Evolutionary conservation across 2,329 filamentous ascomycete species (phyloP), one percentile per base, ranked within the genome.

Genomic region (Coleophoma eucalyptorum): DNA sequence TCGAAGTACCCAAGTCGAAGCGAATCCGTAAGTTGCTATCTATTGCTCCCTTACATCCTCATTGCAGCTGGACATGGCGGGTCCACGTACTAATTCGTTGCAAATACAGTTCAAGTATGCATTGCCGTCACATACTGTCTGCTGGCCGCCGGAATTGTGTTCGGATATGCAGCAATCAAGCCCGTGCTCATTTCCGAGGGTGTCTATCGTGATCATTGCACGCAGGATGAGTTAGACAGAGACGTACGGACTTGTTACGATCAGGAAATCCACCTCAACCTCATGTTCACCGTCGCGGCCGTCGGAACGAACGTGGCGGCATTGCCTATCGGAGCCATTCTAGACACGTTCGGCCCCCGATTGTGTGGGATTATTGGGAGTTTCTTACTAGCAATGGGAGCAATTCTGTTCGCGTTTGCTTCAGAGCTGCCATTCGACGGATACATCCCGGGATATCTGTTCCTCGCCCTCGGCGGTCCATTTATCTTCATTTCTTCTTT

Each of bases 201-300:
- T 3, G 85, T 89, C 10, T 93, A 91, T 66, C 74, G 74, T 38
- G 76, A 88, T 46, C 69, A 76, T 33, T 94, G 89, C 62, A 78
- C 75, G 6, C 54, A 71, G 48, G 67, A 78, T 44, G 76, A 81
- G 62, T 51, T 81, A 18, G 67, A 76, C 1, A 64, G 73, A 4
- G 72, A 71, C 3, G 70, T 75, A 1, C 70, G 72, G 50, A 72
- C 80, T 16, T 86, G 82, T 63, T 80, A 77, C 54, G 73, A 75
- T 53, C 82, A 85, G 60, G 80, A 82, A 62, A 80, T 84, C 48
- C 77, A 77, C 52, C 78, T 96, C 50, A 96, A 96, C 67, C 74
- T 96, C 58, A 96, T 96, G 89, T 96, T 96, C 74, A 95, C 90
- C 5, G 80, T 91, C 38, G 91, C 91, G 12, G 91, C 90, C 13